Conservation (phyloP, 441 rosid species). For the Gossypium davidsonii region DNA sequence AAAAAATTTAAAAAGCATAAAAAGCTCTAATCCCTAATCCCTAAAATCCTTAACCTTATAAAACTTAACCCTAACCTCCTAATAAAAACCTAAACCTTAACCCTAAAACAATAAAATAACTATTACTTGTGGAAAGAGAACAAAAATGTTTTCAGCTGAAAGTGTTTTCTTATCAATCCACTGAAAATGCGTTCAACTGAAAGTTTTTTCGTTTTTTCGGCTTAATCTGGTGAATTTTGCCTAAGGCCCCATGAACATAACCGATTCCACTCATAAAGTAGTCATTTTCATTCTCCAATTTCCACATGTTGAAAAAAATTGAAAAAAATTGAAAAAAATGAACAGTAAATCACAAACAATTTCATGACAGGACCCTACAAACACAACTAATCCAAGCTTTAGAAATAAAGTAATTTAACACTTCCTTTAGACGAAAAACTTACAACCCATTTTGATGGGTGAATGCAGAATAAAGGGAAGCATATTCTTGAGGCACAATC, state of each 20-base stretch:
- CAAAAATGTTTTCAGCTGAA: too few species aligned
- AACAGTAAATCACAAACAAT: not conserved
- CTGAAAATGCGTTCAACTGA: too few species aligned
- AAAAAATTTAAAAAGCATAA: too few species aligned
- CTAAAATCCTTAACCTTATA: too few species aligned
- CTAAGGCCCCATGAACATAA: not conserved
- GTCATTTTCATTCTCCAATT: not conserved
- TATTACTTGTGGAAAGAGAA: too few species aligned
- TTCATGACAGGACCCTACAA: not conserved
- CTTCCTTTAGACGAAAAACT: not conserved
- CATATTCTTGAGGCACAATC: not conserved
- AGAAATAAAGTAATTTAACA: not conserved
- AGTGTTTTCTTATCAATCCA: too few species aligned
- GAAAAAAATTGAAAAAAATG: not conserved
- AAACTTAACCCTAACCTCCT: too few species aligned
- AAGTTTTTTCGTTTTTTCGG: too few species aligned
- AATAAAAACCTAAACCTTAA: too few species aligned
- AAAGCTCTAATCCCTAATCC: too few species aligned
- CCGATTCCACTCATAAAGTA: not conserved
- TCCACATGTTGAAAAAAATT: not conserved
- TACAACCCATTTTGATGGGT: not conserved
- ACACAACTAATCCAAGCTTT: not conserved
- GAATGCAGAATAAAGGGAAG: not conserved
- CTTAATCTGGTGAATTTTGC: too few species aligned
- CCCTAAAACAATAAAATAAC: too few species aligned